Evolutionary conservation across 73 alveolate species (phyloP).

Genomic region (Paramecium biaurelia): DNA sequence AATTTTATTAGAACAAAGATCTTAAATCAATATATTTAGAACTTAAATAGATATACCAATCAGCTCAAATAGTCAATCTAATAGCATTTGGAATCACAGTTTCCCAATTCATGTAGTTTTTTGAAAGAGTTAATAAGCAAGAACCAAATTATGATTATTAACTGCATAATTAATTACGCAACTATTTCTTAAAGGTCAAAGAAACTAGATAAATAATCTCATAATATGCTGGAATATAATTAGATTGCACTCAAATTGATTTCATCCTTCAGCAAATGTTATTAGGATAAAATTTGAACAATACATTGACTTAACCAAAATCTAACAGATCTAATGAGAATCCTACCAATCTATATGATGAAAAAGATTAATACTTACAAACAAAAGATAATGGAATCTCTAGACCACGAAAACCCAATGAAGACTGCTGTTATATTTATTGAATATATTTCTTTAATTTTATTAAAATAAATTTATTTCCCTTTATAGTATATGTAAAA

Average conservation of each 20-base stretch:
- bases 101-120: neutral
- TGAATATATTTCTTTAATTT: neutral
- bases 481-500: neutral
- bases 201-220: neutral
- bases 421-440: neutral
- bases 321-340: neutral
- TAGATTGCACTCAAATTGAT: neutral
- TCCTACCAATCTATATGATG: neutral
- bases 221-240: neutral
- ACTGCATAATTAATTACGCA: neutral
- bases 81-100: neutral
- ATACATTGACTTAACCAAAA: neutral
- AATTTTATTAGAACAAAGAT: neutral
- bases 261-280: neutral
- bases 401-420: neutral
- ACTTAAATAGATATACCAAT: neutral
- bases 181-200: neutral
- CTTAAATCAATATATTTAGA: neutral
- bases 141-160: conserved; percentile 13
- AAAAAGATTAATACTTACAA: neutral
- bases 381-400: neutral
- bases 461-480: neutral
- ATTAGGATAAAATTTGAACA: neutral
- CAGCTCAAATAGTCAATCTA: neutral
- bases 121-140: neutral